These are phyloP conservation scores for Aspergillus luchuensis DNA, from an alignment of 2,329 filamentous ascomycete species.

Conservation along the genomic window DNA sequence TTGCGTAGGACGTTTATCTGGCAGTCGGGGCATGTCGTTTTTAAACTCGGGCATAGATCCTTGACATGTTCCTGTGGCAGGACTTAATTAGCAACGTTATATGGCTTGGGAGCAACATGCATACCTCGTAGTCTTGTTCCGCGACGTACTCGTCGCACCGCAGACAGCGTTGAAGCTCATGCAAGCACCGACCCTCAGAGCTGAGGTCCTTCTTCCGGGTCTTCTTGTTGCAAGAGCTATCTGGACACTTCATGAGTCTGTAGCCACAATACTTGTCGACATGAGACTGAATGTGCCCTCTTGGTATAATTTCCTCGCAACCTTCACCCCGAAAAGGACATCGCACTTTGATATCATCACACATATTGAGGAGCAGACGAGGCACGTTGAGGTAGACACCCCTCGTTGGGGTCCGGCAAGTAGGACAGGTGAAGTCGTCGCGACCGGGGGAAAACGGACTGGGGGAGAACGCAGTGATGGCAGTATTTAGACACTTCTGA, in stretches of 20 bases:
- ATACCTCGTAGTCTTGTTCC: conserved; percentile 56
- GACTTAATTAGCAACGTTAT: not conserved
- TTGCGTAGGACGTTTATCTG: conserved; percentile 35
- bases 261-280: conserved; percentile 63
- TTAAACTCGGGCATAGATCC: conserved; percentile 40
- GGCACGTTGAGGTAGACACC: conserved; percentile 49
- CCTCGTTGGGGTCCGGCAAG: conserved; percentile 54
- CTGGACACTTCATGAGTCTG: conserved; percentile 56
- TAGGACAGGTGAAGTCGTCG: conserved; percentile 55
- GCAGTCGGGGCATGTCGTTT: conserved; percentile 42
- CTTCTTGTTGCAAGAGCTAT: conserved; percentile 51
- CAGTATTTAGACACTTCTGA: conserved; percentile 57
- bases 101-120: not conserved
- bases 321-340: conserved; percentile 60
- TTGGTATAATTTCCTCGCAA: conserved; percentile 56
- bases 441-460: conserved; percentile 30
- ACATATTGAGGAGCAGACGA: conserved; percentile 61
- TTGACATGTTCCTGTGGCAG: conserved; percentile 37
- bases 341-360: conserved; percentile 61
- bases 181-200: conserved; percentile 53
- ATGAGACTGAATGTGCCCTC: conserved; percentile 61
- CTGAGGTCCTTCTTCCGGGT: conserved; percentile 59
- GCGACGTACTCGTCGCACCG: conserved; percentile 56
- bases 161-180: conserved; percentile 55
- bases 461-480: conserved; percentile 42